Evolutionary conservation across 129 eudicot genomes (phyloP).

Genomic region (Flaveria sonorensis): DNA sequence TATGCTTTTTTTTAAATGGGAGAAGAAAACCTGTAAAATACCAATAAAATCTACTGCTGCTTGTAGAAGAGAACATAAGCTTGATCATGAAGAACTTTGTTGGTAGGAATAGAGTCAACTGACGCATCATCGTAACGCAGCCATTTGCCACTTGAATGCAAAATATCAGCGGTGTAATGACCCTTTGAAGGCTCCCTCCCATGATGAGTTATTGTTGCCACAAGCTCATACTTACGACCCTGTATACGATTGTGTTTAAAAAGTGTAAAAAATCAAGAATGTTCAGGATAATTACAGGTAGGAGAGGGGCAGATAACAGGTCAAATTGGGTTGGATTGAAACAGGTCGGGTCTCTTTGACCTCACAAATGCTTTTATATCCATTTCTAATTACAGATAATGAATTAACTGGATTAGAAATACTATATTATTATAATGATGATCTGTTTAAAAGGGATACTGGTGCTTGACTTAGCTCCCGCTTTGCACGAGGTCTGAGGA

Average conservation of each 20-base stretch:
- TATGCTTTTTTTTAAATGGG: slow-evolving; percentile 9
- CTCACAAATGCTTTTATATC: neutral
- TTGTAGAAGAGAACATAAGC: slow-evolving; percentile 85
- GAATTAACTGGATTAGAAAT: neutral
- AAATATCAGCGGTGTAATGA: slow-evolving; percentile 76
- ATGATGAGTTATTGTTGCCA: slow-evolving; percentile 81
- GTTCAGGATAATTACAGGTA: neutral
- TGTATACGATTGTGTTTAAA: slow-evolving; percentile 26
- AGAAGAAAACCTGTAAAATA: slow-evolving; percentile 23
- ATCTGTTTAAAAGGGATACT: neutral
- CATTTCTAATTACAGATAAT: neutral
- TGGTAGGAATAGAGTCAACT: slow-evolving; percentile 54
- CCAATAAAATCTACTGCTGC: slow-evolving; percentile 42
- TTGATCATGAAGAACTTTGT: slow-evolving; percentile 74
- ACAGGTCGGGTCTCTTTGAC: neutral
- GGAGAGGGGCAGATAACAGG: neutral
- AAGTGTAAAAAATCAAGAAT: neutral
- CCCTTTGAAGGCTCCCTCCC: slow-evolving; percentile 89
- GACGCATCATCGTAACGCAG: slow-evolving; percentile 71
- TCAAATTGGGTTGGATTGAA: neutral
- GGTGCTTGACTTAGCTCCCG: too few relatives aligned
- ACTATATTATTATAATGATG: neutral
- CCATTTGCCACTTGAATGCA: slow-evolving; percentile 71
- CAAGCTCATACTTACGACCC: slow-evolving; percentile 77
- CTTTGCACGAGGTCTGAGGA: too few relatives aligned